These are phyloP conservation scores for Gastrolobium villosum DNA, from an alignment of 306 rosid genomes.

Conservation along the genomic window DNA sequence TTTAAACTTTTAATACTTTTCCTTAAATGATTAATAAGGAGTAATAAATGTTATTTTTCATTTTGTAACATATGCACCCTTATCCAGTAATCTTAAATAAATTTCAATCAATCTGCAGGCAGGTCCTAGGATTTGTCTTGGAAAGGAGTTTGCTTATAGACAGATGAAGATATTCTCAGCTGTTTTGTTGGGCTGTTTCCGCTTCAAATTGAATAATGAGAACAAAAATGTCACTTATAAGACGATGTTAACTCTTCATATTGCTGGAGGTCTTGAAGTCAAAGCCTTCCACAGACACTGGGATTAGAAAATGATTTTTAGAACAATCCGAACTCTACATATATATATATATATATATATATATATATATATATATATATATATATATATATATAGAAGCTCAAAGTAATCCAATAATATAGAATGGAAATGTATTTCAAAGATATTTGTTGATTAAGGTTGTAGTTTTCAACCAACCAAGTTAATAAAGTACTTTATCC, in stretches of 20 bases:
- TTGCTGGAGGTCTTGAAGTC: slow-evolving; percentile 78
- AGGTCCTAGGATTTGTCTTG: slow-evolving; percentile 85
- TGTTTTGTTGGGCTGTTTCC: slow-evolving; percentile 62
- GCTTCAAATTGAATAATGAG: slow-evolving; percentile 70
- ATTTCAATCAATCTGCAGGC: slow-evolving; percentile 62
- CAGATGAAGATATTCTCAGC: slow-evolving; percentile 88
- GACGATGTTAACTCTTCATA: slow-evolving; percentile 85
- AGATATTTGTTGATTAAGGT: background rate
- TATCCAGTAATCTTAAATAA: background rate
- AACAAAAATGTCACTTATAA: slow-evolving; percentile 66
- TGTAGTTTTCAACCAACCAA: background rate
- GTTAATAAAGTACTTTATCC: background rate
- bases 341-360: too few species aligned
- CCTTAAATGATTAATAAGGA: too few species aligned
- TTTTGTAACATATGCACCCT: too few species aligned
- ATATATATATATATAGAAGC: background rate
- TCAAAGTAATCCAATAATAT: slow-evolving; percentile 13
- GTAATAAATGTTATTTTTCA: too few species aligned
- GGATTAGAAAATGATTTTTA: slow-evolving; percentile 35
- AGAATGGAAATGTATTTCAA: background rate
- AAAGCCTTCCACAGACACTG: slow-evolving; percentile 56
- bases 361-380: too few species aligned
- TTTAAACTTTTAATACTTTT: background rate
- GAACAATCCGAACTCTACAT: slow-evolving; percentile 8
- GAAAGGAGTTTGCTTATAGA: slow-evolving; percentile 89